These are phyloP conservation scores for Penicillium paxilli DNA, from an alignment of 495 filamentous ascomycete species.

Conservation along the genomic window DNA sequence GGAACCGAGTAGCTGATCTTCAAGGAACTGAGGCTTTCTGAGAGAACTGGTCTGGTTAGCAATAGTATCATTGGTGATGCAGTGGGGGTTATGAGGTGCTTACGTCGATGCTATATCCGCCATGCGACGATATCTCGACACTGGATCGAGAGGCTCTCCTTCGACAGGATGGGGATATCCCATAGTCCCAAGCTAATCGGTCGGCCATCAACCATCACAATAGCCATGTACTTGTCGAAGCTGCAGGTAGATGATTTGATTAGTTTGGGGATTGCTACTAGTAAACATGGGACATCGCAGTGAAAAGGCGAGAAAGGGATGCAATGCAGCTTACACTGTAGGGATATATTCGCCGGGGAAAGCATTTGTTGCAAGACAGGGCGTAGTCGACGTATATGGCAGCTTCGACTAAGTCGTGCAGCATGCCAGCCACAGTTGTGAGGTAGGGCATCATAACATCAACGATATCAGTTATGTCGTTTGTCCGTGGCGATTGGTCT, in stretches of 20 bases:
- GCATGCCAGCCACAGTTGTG: not conserved
- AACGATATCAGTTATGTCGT: conserved; percentile 11
- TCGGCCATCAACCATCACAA: conserved; percentile 97
- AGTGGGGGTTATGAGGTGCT: too few species aligned
- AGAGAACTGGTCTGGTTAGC: too few species aligned
- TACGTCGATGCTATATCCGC: too few species aligned
- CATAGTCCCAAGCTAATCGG: conserved; percentile 95
- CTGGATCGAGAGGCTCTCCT: too few species aligned
- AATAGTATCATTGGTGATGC: too few species aligned
- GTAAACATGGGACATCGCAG: not conserved
- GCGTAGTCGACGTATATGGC: too few species aligned
- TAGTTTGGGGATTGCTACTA: not conserved
- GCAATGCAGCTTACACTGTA: conserved; percentile 81
- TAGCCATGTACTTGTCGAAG: conserved; percentile 98
- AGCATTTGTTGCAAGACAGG: conserved; percentile 97
- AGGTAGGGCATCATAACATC: conserved; percentile 8
- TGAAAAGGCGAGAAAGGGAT: conserved; percentile 1
- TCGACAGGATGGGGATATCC: conserved; percentile 99
- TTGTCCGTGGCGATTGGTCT: conserved; percentile 2
- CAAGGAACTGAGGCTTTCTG: too few species aligned
- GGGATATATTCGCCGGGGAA: conserved; percentile 99
- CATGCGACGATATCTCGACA: not conserved
- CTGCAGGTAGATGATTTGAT: conserved; percentile 47
- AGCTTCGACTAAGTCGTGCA: conserved; percentile 8
- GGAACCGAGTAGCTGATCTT: too few species aligned